A percentile compares a stretch with the other conserved stretches of the same genome.
Conservation (phyloP, 164 flowering plant genomes). For the Aristolochia californica region DNA sequence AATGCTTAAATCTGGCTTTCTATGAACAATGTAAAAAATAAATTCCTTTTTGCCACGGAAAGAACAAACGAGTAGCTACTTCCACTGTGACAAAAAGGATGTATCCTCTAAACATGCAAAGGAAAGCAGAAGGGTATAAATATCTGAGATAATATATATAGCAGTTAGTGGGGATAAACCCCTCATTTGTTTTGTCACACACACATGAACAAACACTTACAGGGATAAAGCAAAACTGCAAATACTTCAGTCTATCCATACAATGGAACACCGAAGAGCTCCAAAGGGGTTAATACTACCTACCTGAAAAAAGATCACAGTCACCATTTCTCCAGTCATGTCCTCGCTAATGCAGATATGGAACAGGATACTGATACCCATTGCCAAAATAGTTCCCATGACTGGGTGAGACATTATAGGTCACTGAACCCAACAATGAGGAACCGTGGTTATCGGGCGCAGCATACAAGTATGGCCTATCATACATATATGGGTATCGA, state of each 20-base stretch:
- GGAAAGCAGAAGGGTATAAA: too few species aligned
- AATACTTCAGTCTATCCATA: background rate
- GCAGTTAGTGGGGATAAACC: too few species aligned
- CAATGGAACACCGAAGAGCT: slow-evolving; percentile 4
- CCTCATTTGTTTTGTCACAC: too few species aligned
- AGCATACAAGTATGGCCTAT: slow-evolving; percentile 52
- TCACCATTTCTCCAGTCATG: slow-evolving; percentile 14
- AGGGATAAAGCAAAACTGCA: background rate
- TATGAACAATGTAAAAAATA: too few species aligned
- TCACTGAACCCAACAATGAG: slow-evolving; percentile 39
- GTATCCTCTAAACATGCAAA: too few species aligned
- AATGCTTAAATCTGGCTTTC: too few species aligned
- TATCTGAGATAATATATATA: too few species aligned
- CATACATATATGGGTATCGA: slow-evolving; percentile 68
- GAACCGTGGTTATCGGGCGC: slow-evolving; percentile 51
- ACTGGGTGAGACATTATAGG: slow-evolving; percentile 47
- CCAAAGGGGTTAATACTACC: too few species aligned
- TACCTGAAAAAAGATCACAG: background rate
- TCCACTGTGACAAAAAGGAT: too few species aligned
- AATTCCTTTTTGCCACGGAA: too few species aligned
- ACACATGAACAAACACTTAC: too few species aligned
- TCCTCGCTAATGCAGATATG: slow-evolving; percentile 69
- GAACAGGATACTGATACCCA: slow-evolving; percentile 78
- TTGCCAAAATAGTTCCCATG: slow-evolving; percentile 78
- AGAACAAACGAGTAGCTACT: too few species aligned